These are phyloP conservation scores for Eutypella sp. DNA, from an alignment of 2,329 filamentous ascomycete species.

Conservation along the genomic window DNA sequence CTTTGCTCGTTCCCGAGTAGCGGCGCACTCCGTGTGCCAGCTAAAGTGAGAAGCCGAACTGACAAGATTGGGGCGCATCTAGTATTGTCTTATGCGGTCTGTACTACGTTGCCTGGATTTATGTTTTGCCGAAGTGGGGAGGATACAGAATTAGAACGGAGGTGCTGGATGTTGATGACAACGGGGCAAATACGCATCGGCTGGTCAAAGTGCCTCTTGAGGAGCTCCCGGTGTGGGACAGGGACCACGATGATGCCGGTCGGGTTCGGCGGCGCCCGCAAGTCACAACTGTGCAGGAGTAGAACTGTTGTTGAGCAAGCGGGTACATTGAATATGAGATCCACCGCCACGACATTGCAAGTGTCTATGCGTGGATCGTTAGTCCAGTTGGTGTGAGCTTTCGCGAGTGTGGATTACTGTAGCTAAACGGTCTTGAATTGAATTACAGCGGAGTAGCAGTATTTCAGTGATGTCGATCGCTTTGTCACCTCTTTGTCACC, in stretches of 20 bases:
- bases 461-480: too few species aligned
- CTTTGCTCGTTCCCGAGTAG: neutral
- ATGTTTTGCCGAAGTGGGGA: slow-evolving; percentile 46
- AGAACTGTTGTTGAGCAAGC: too few species aligned
- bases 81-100: slow-evolving; percentile 48
- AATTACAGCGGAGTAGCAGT: too few species aligned
- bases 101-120: slow-evolving; percentile 58
- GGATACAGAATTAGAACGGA: slow-evolving; percentile 53
- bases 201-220: slow-evolving; percentile 49
- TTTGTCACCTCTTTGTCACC: too few species aligned
- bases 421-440: too few species aligned
- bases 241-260: slow-evolving; percentile 48
- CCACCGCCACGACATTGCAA: too few species aligned
- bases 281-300: too few species aligned
- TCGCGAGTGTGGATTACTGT: too few species aligned
- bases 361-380: too few species aligned
- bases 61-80: neutral
- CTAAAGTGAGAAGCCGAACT: neutral
- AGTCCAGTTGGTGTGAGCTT: too few species aligned
- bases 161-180: slow-evolving; percentile 44
- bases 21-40: neutral
- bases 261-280: slow-evolving; percentile 13
- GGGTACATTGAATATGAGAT: too few species aligned
- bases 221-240: slow-evolving; percentile 53
- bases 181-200: slow-evolving; percentile 37